Percentiles rank a stretch among this genome's conserved stretches.
Evolutionary conservation across 495 filamentous ascomycete species (phyloP).

Genomic region (Friedmanniomyces simplex): DNA sequence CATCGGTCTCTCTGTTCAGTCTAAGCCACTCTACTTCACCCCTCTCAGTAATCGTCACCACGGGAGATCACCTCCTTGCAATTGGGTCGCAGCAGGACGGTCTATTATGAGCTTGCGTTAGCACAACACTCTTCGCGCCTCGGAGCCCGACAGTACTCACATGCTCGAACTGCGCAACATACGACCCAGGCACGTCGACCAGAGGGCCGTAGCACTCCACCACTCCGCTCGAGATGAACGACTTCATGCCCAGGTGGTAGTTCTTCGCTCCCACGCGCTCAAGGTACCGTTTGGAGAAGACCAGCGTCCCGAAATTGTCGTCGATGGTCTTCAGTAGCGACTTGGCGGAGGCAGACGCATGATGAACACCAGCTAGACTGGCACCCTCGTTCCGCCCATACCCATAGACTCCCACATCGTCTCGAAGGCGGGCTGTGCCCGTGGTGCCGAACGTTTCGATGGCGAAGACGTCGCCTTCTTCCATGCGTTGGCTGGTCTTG

Average conservation of each 20-base stretch:
- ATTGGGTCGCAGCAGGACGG: not conserved
- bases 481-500: slow-evolving; percentile 65
- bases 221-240: slow-evolving; percentile 42
- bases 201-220: slow-evolving; percentile 45
- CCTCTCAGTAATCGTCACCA: slow-evolving; percentile 3
- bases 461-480: slow-evolving; percentile 85
- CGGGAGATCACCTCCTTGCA: slow-evolving; percentile 3
- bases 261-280: slow-evolving; percentile 81
- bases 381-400: slow-evolving; percentile 53
- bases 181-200: slow-evolving; percentile 45
- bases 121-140: not conserved
- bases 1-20: not conserved
- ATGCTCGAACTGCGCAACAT: slow-evolving; percentile 54
- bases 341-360: slow-evolving; percentile 62
- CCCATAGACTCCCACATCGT: slow-evolving; percentile 49
- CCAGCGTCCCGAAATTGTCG: slow-evolving; percentile 85
- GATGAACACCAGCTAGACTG: slow-evolving; percentile 43
- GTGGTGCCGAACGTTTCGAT: slow-evolving; percentile 94
- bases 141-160: slow-evolving; percentile 22
- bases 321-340: slow-evolving; percentile 73
- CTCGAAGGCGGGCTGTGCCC: slow-evolving; percentile 71
- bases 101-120: not conserved
- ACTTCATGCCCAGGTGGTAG: slow-evolving; percentile 58
- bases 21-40: not conserved
- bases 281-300: slow-evolving; percentile 76